These are phyloP conservation scores for Rhytidhysteron rufulum DNA, from an alignment of 2,329 filamentous ascomycete species.

Conservation along the genomic window DNA sequence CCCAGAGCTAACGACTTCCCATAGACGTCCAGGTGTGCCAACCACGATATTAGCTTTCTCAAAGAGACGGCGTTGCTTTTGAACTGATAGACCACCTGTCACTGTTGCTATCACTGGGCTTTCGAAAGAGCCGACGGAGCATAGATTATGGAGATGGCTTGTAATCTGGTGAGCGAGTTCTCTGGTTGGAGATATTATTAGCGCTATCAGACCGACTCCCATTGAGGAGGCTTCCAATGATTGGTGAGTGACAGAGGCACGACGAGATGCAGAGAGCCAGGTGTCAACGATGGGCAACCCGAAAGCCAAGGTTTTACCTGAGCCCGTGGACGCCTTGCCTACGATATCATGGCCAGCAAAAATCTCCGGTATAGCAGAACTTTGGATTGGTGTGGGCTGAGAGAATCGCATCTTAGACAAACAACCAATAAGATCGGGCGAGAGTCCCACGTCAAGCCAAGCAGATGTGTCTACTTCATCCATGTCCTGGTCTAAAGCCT, in stretches of 20 bases:
- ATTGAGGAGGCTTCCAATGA: slow-evolving; percentile 35
- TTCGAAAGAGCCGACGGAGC: slow-evolving; percentile 60
- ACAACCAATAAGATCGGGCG: slow-evolving; percentile 65
- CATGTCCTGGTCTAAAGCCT: slow-evolving; percentile 47
- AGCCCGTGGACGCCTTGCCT: slow-evolving; percentile 93
- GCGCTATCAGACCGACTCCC: slow-evolving; percentile 60
- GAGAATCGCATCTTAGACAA: slow-evolving; percentile 76
- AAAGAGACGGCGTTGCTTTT: slow-evolving; percentile 87
- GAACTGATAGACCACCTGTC: slow-evolving; percentile 87
- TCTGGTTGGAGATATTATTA: slow-evolving; percentile 87
- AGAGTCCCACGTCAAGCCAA: slow-evolving; percentile 74
- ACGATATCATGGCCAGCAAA: slow-evolving; percentile 83
- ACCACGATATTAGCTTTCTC: slow-evolving; percentile 87
- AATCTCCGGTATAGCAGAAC: slow-evolving; percentile 74
- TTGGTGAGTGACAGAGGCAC: slow-evolving; percentile 15
- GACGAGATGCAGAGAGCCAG: slow-evolving; percentile 54
- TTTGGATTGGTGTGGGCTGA: slow-evolving; percentile 79
- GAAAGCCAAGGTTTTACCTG: slow-evolving; percentile 94
- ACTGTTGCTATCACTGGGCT: slow-evolving; percentile 69
- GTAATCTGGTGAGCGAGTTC: slow-evolving; percentile 91
- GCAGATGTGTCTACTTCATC: slow-evolving; percentile 68
- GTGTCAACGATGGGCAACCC: slow-evolving; percentile 87
- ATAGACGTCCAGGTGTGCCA: slow-evolving; percentile 85
- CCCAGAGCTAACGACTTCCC: slow-evolving; percentile 85
- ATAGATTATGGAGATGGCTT: slow-evolving; percentile 75